Conservation (phyloP, 768 basidiomycete genomes). For the Kondoa malvinella region DNA sequence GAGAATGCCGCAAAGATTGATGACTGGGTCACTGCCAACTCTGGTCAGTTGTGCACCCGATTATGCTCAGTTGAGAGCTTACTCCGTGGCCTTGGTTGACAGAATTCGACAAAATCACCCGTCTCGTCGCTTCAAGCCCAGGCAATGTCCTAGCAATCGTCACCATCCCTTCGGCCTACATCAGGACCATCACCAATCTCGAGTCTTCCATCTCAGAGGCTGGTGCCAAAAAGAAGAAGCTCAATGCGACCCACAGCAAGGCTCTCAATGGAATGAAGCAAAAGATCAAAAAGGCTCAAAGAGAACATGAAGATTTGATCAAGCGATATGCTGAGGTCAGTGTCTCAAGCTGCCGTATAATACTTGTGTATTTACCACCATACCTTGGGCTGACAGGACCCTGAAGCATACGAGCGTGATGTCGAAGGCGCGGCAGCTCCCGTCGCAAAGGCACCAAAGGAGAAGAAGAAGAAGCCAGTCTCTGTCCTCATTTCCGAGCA, state of each 20-base stretch:
- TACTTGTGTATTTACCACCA: not conserved
- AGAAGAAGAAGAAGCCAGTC: conserved; percentile 31
- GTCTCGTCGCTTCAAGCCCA: conserved; percentile 73
- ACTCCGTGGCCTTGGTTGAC: not conserved
- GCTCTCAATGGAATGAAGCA: conserved; percentile 96
- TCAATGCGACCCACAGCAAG: conserved; percentile 83
- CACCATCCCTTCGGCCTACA: conserved; percentile 69
- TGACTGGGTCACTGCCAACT: conserved; percentile 60
- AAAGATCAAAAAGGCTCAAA: conserved; percentile 75
- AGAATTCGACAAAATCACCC: conserved; percentile 93
- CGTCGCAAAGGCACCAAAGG: conserved; percentile 33
- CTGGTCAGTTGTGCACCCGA: conserved; percentile 7
- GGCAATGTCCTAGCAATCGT: conserved; percentile 45
- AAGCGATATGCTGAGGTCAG: conserved; percentile 61
- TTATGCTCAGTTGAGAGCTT: not conserved
- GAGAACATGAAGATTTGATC: conserved; percentile 70
- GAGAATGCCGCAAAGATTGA: conserved; percentile 91
- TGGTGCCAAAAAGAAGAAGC: conserved; percentile 80
- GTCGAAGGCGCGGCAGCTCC: conserved; percentile 40
- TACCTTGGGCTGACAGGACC: conserved; percentile 43
- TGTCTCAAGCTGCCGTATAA: not conserved
- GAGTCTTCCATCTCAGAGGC: conserved; percentile 59
- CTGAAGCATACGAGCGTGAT: conserved; percentile 67
- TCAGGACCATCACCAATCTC: conserved; percentile 54
- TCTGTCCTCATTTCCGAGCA: conserved; percentile 37